A percentile compares a stretch with the other conserved stretches of the same genome.
phyloP scores from a whole-genome alignment of 2,329 filamentous ascomycete species.

The Phialophora tarda region DNA sequence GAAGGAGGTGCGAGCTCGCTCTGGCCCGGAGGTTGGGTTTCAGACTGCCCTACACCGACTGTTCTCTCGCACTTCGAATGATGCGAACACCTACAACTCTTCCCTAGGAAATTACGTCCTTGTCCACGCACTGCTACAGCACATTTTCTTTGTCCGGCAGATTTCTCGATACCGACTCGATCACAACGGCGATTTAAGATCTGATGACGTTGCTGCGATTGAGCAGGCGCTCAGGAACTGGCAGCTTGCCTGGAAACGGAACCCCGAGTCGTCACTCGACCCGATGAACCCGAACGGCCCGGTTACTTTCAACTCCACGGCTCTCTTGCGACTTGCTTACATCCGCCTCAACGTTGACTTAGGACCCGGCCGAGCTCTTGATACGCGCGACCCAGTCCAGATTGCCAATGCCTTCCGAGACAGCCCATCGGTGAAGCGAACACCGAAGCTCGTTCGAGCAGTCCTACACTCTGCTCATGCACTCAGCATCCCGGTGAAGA shows the following conservation, averaged over 20 bases:
- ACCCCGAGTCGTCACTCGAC: constrained; percentile 48
- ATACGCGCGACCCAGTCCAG: constrained; percentile 65
- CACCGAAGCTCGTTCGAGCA: constrained; percentile 63
- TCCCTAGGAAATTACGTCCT: constrained; percentile 73
- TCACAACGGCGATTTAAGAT: constrained; percentile 43
- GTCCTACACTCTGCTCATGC: constrained; percentile 71
- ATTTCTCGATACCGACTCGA: constrained; percentile 43
- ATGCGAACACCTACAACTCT: constrained; percentile 40
- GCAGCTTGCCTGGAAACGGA: constrained; percentile 49
- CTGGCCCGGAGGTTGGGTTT: constrained; percentile 44
- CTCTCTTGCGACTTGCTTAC: constrained; percentile 62
- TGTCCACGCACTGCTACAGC: constrained; percentile 73
- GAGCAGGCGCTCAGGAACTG: constrained; percentile 53
- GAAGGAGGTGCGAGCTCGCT: constrained; percentile 42
- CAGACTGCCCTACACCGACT: constrained; percentile 43
- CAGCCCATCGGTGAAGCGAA: constrained; percentile 62
- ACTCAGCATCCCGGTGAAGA: constrained; percentile 60
- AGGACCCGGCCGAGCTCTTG: constrained; percentile 56
- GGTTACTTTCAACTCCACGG: constrained; percentile 69
- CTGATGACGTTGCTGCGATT: constrained; percentile 50
- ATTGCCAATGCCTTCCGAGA: constrained; percentile 64
- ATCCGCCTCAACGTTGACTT: constrained; percentile 54
- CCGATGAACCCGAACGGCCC: constrained; percentile 56
- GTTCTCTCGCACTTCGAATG: constrained; percentile 28
- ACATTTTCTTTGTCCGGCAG: constrained; percentile 69